phyloP scores from a whole-genome alignment of 1,284 basidiomycete species.

The Meira miltonrushii region DNA sequence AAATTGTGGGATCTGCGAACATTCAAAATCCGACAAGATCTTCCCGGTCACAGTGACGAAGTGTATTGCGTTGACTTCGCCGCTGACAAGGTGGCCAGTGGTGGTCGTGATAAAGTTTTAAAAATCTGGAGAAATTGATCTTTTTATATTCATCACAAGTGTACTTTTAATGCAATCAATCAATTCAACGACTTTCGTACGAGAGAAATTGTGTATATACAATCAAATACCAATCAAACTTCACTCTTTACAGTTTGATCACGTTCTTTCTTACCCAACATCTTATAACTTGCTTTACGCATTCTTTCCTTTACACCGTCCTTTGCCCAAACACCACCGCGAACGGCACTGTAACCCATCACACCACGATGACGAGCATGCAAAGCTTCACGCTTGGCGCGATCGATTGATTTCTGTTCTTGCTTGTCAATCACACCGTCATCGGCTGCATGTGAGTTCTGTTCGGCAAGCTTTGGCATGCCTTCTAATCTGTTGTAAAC shows the following conservation, averaged over 20 bases:
- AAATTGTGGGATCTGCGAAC: slow-evolving; percentile 49
- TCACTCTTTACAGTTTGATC: slow-evolving; percentile 13
- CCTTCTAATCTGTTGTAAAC: slow-evolving; percentile 45
- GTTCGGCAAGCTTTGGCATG: slow-evolving; percentile 52
- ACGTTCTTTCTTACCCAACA: slow-evolving; percentile 13
- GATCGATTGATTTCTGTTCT: slow-evolving; percentile 52
- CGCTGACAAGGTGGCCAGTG: slow-evolving; percentile 94
- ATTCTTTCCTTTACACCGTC: slow-evolving; percentile 11
- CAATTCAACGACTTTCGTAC: too few relatives aligned
- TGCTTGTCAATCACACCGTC: slow-evolving; percentile 58
- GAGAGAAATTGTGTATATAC: too few relatives aligned
- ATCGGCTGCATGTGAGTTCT: slow-evolving; percentile 58
- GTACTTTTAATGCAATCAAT: too few relatives aligned
- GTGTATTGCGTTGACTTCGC: slow-evolving; percentile 78
- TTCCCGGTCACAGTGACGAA: slow-evolving; percentile 94
- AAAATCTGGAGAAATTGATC: slow-evolving; percentile 57
- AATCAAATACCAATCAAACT: background rate
- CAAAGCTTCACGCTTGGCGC: slow-evolving; percentile 54
- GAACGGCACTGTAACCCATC: slow-evolving; percentile 41
- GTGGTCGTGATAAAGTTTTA: slow-evolving; percentile 65
- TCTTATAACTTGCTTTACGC: background rate
- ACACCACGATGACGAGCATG: slow-evolving; percentile 51
- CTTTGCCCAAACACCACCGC: slow-evolving; percentile 45
- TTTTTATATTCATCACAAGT: too few relatives aligned
- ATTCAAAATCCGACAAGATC: slow-evolving; percentile 78